These are phyloP conservation scores for Penicillium daleae DNA, from an alignment of 495 filamentous ascomycete genomes.

Conservation along the genomic window DNA sequence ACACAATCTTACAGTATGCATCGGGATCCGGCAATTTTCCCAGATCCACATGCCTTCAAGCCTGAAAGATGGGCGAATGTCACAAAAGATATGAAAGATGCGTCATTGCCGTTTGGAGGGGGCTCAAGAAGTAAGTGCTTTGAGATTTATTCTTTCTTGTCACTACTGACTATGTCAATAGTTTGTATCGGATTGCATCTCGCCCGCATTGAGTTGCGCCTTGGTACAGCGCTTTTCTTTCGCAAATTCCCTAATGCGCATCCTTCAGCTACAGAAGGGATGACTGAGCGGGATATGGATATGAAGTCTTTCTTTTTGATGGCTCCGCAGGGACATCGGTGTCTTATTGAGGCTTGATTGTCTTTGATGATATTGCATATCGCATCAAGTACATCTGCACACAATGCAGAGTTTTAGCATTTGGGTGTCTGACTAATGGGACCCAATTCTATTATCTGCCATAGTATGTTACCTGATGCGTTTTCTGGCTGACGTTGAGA, in stretches of 20 bases:
- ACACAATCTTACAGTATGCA: slow-evolving; percentile 52
- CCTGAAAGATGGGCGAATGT: slow-evolving; percentile 47
- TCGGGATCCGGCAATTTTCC: slow-evolving; percentile 35
- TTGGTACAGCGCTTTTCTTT: slow-evolving; percentile 41
- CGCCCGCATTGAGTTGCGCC: slow-evolving; percentile 40
- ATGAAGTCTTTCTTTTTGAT: slow-evolving; percentile 47
- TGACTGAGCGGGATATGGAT: slow-evolving; percentile 50
- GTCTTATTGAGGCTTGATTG: slow-evolving; percentile 43
- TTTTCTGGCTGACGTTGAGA: no score
- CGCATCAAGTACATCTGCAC: background rate
- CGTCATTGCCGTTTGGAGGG: slow-evolving; percentile 56
- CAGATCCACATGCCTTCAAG: slow-evolving; percentile 45
- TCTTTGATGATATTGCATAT: background rate
- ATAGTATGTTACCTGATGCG: no score
- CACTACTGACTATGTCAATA: slow-evolving; percentile 21
- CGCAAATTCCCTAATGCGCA: slow-evolving; percentile 32
- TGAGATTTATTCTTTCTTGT: background rate
- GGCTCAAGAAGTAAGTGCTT: slow-evolving; percentile 45
- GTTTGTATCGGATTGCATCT: slow-evolving; percentile 46
- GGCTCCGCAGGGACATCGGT: slow-evolving; percentile 47
- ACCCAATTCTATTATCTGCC: no score
- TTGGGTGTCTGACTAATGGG: background rate
- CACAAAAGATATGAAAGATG: slow-evolving; percentile 56
- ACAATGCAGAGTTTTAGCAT: background rate
- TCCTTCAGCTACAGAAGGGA: slow-evolving; percentile 37